Base-by-base conservation (phyloP, 495 filamentous ascomycete species). In the Tetracladium marchalianum region DNA sequence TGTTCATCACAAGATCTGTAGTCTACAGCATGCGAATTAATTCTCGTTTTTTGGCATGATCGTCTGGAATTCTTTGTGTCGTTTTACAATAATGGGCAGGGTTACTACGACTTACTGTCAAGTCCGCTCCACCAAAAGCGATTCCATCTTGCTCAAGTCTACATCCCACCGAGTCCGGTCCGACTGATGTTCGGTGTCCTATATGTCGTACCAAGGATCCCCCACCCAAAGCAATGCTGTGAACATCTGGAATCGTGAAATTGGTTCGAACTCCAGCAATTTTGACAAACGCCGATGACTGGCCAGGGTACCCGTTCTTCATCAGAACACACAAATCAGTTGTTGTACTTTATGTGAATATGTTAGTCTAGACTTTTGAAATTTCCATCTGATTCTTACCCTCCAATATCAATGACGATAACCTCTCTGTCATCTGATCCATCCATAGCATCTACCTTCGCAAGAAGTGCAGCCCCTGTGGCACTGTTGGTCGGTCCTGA, bases 401-500 rank as follows among this genome's bases (percentile, higher is more conserved):
- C 75, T 31, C 75, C 75, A 42, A 76, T 64, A 47, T 73, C 69
- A 11, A 73, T 64, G 0, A 73, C 68, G 51, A 73, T 61, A 31
- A 71, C 59, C 39, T 57, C 54, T 34, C 36, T 34, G 8, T 66
- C 46, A 66, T 62, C 41, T 38, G 40, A 43, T n/a, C 46, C 41
- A 31, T 55, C 49, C 44, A 35, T n/a, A 35, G 50, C 49, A 31
- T 62, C 40, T 9, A 50, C 22, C 17, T 52, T 56, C 6, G 54
- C 53, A 18, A 72, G 57, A 36, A 72, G 67, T 19, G 66, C 69
- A 5, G 70, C 70, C 24, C 73, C 73, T 9, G 68, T 64, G 51
- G 73, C 71, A 33, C 66, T 70, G 47, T 77, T 77, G 11, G 72
- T 75, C 5, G 73, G 67, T 0, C 73, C 71, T n/a, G 66, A 71